phyloP scores from a whole-genome alignment of 2,329 filamentous ascomycete species.

The Fusarium equiseti region DNA sequence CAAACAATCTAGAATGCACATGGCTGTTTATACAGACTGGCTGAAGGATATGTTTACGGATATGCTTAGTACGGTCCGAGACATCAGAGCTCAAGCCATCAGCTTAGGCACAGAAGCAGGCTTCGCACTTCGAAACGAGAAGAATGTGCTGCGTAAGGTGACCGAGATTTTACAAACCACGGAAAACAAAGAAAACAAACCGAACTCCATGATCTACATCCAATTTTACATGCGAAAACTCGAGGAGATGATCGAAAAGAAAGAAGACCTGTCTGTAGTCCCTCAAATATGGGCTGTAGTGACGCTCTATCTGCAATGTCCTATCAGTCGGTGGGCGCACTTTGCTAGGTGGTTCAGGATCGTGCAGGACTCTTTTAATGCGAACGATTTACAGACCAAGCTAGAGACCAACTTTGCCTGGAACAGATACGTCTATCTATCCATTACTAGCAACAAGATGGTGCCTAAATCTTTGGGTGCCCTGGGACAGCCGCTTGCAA shows the following conservation, averaged over 20 bases:
- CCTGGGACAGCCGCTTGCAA: constrained; percentile 75
- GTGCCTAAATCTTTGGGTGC: constrained; percentile 51
- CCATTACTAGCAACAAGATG: constrained; percentile 73
- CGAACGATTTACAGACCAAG: constrained; percentile 76
- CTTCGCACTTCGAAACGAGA: constrained; percentile 76
- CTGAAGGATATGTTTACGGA: constrained; percentile 84
- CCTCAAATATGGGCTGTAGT: constrained; percentile 92
- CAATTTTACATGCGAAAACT: constrained; percentile 77
- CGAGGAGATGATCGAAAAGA: constrained; percentile 74
- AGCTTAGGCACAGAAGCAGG: constrained; percentile 78
- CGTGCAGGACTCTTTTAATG: constrained; percentile 87
- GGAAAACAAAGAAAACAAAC: constrained; percentile 63
- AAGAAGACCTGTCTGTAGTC: constrained; percentile 66
- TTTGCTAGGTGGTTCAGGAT: constrained; percentile 81
- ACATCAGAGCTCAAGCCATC: constrained; percentile 81
- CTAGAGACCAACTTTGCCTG: constrained; percentile 85
- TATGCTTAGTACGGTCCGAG: constrained; percentile 81
- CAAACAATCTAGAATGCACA: constrained; percentile 75
- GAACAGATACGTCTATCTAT: constrained; percentile 83
- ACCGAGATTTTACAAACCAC: constrained; percentile 70
- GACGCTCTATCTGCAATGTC: constrained; percentile 79
- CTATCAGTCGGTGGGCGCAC: constrained; percentile 76
- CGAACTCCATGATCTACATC: constrained; percentile 61
- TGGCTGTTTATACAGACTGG: constrained; percentile 82
- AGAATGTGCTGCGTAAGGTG: constrained; percentile 74